Evolutionary conservation across 345 rosid genomes (phyloP), one percentile per base, ranked within the genome.

Genomic region (Moricandia moricandioides): DNA sequence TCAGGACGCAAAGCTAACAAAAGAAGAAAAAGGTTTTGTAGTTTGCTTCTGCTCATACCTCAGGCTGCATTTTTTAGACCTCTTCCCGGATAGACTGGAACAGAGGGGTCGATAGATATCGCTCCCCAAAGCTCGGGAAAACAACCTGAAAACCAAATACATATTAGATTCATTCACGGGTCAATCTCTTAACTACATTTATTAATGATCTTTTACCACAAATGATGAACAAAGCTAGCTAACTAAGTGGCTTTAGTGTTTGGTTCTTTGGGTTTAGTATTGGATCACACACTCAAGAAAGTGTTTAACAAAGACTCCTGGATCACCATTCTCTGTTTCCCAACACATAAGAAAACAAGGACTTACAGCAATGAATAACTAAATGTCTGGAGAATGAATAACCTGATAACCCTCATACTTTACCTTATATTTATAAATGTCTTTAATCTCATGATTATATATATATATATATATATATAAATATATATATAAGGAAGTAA

Each of bases 61-160:
- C 89, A 2, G 95, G 89, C 78, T 88, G 87, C 96, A 91, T 87
- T 34, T 85, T 84, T 88, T 88, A 93, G n/a, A 93, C 88, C 71
- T 87, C 97, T 73, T 94, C 93, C 67, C 93, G 82, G 21, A 94
- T 94, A 17, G 97, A 89, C 82, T 88, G 91, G 89, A 94, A 94
- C 71, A 91, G 98, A 65, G 78, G 82, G 0, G 97, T 72, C 1
- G 98, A 91, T 31, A 91, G 90, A 40, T 94, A 91, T 47, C 97
- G 87, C 69, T 94, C 98, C 17, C 98, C 96, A 3, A 94, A 89
- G 87, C 98, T 94, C 2, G 98, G 98, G 70, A 94, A 89, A 58
- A 91, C 96, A 75, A 89, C 97, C 98, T 91, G 85, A 2, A 67
- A 77, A 65, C n/a, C 63, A 64, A 31, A 56, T 47, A 16, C 54